Evolutionary conservation across 345 rosid genomes (phyloP), one percentile per base, ranked within the genome.

Genomic region (Gynandropsis gynandra): DNA sequence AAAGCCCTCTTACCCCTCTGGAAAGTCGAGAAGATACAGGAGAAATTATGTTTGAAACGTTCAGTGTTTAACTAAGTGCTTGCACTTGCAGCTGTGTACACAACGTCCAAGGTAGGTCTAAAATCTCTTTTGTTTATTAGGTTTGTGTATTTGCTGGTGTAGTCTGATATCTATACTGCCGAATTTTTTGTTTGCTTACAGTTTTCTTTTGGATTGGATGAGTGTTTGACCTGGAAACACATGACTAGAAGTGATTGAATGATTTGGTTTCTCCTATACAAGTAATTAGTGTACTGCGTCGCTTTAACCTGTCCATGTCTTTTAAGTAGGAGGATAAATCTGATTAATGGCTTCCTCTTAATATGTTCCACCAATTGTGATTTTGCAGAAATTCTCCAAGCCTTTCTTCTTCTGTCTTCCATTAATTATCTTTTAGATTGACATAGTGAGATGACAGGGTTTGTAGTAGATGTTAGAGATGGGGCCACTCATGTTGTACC

Each of bases 381-480:
- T 46, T 50, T 42, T 13, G 47, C 54, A 33, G 46, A 35, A 48
- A 49, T 19, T 12, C 18, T 42, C 14, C 14, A 10, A 14, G 45
- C 19, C 43, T 10, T 27, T 32, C 45, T 37, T 43, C 12, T 57
- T 37, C 16, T 20, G 31, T 20, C 5, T 40, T 21, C 29, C 15
- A 52, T 10, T 16, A 34, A 39, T 65, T 4, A 49, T 7, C 58
- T 42, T 66, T 58, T 64, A 52, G 60, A 66, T 69, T 84, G 77
- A 82, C 76, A 56, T 38, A 55, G 98, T 76, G 98, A 90, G 89
- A 87, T 90, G 98, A 90, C 96, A 84, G 98, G 96, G 61, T 95
- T 92, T 58, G 93, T 92, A 27, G 93, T 87, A 33, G 98, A 92
- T 78, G 79, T 87, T 71, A 95, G 98, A 62, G 98, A 92, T 66